Evolutionary conservation across 2,329 filamentous ascomycete genomes (phyloP), one percentile per base, ranked within the genome.

Genomic region (Aspergillus sp.): DNA sequence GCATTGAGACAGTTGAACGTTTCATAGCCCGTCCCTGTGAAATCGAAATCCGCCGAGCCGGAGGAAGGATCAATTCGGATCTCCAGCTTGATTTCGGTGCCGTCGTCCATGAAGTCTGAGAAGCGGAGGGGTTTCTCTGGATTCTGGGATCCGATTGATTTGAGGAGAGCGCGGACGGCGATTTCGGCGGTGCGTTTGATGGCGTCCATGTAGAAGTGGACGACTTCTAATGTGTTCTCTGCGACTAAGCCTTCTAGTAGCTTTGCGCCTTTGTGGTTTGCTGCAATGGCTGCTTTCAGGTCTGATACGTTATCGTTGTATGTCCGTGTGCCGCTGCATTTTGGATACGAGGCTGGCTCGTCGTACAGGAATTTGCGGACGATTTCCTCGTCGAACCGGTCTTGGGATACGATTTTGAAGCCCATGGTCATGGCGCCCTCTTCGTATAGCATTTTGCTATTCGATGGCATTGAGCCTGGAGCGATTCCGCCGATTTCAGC

Each of bases 231-330:
- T 14, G 87, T 87, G 65, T 93, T 95, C 67, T 95, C 91, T n/a
- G 84, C 82, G 63, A 96, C 92, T 2, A 95, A 77, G 0, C 83
- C 81, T 50, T 83, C 83, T 62, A 96, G 93, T 23, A 93, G 79
- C 31, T 86, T 87, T 68, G 93, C 93, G 8, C 91, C 91, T 66
- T 92, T 93, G 66, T 91, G 88, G 68, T 96, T 96, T 14, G 91
- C 90, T 0, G 91, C 90, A 12, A 95, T 88, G 70, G 95, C 91
- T 0, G 91, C 91, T 72, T 93, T 92, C 40, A 96, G 80, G 70
- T 96, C 91, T 52, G 91, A 93, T 63, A 96, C 80, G 69, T 96
- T 96, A 72, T 96, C 91, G 8, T 84, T 86, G 1, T 79, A 69
- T 90, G 91, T 44, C 91, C 80, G 8, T 31, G 27, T 0, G 91